phyloP scores from a whole-genome alignment of 257 asterid genomes.

The Ilex aquifolium region DNA sequence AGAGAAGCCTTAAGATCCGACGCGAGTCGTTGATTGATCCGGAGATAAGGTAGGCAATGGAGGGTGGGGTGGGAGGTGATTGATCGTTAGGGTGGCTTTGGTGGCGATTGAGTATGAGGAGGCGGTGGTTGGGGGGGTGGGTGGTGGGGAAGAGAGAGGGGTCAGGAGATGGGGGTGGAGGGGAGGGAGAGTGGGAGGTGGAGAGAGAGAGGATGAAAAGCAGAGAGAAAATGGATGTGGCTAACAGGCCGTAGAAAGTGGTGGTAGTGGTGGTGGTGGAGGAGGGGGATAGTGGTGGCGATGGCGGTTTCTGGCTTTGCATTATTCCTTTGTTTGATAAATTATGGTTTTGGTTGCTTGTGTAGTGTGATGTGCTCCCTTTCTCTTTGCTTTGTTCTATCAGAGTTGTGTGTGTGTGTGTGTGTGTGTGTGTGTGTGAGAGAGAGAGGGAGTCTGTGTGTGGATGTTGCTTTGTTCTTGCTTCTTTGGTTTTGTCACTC shows the following conservation, averaged over 20 bases:
- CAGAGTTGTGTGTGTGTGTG: too few species aligned
- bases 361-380: too few species aligned
- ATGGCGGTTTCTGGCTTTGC: slow-evolving; percentile 19
- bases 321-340: background rate
- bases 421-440: accelerated
- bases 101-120: slow-evolving; percentile 23
- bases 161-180: slow-evolving; percentile 15
- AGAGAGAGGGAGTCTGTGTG: too few species aligned
- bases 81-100: slow-evolving; percentile 6
- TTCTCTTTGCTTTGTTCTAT: too few species aligned
- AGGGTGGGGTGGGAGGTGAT: slow-evolving; percentile 56
- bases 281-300: slow-evolving; percentile 13
- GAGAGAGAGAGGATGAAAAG: slow-evolving; percentile 49
- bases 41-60: slow-evolving; percentile 64
- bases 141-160: slow-evolving; percentile 61
- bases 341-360: too few species aligned
- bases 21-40: slow-evolving; percentile 66
- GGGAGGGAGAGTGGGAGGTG: slow-evolving; percentile 29
- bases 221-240: slow-evolving; percentile 55
- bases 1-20: slow-evolving; percentile 59
- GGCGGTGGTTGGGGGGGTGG: slow-evolving; percentile 43
- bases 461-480: too few species aligned
- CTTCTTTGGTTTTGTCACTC: too few species aligned
- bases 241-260: slow-evolving; percentile 34
- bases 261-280: slow-evolving; percentile 20